A percentile compares a stretch with the other conserved stretches of the same genome.
phyloP scores from a whole-genome alignment of 495 filamentous ascomycete species.

The Diplogelasinospora grovesii region DNA sequence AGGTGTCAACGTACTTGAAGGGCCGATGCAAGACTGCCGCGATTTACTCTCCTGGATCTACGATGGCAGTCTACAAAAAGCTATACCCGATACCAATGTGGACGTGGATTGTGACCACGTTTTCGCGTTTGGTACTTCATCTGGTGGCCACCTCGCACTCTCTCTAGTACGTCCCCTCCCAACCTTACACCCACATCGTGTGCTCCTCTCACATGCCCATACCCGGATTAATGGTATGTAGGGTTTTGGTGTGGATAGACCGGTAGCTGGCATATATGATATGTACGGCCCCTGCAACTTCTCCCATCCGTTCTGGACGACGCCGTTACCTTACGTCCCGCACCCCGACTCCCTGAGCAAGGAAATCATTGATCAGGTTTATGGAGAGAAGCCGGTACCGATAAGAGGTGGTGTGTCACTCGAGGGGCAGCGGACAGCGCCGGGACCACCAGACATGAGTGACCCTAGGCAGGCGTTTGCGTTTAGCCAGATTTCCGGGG shows the following conservation, averaged over 20 bases:
- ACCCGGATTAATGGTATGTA: neutral
- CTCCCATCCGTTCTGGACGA: constrained; percentile 1
- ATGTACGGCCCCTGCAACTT: constrained; percentile 7
- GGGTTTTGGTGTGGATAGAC: constrained; percentile 2
- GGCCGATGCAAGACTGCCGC: constrained; percentile 3
- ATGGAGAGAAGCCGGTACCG: constrained; percentile 1
- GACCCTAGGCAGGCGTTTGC: constrained; percentile 4
- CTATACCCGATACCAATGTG: neutral
- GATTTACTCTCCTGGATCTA: constrained; percentile 5
- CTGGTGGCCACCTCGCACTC: constrained; percentile 2
- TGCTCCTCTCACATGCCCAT: too few relatives aligned
- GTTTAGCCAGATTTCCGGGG: neutral
- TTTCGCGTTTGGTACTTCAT: constrained; percentile 6
- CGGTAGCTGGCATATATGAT: constrained; percentile 6
- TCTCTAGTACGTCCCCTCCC: neutral
- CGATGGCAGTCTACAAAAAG: constrained; percentile 1
- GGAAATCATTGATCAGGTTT: neutral
- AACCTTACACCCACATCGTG: neutral
- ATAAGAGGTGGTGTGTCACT: constrained; percentile 2
- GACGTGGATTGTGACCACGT: constrained; percentile 1
- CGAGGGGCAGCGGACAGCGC: constrained; percentile 1
- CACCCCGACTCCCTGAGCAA: neutral
- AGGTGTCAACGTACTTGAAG: constrained; percentile 2
- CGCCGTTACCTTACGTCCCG: neutral
- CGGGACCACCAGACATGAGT: constrained; percentile 1